Evolutionary conservation across 2,329 filamentous ascomycete species (phyloP).

Genomic region (Aphanocladium album): DNA sequence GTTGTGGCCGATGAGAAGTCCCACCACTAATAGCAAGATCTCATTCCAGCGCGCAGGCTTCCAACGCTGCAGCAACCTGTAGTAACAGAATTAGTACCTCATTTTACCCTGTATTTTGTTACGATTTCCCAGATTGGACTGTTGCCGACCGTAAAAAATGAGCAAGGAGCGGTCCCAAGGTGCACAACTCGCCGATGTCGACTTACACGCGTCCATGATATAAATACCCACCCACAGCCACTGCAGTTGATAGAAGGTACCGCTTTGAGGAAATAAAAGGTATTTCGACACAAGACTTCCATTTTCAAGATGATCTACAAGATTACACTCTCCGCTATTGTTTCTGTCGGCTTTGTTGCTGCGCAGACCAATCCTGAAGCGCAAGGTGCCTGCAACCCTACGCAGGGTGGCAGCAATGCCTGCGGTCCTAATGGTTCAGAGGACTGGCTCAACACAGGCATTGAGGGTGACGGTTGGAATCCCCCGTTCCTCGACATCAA

Average conservation of each 20-base stretch:
- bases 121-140: no score
- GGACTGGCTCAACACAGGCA: constrained; percentile 26
- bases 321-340: neutral
- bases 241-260: no score
- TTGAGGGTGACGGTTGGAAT: constrained; percentile 26
- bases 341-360: neutral
- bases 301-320: neutral
- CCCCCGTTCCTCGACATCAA: constrained; percentile 29
- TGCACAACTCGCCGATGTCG: neutral
- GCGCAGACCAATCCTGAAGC: constrained; percentile 12
- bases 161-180: neutral
- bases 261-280: neutral
- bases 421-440: constrained; percentile 23
- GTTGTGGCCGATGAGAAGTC: neutral
- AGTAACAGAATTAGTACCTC: neutral
- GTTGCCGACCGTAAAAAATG: neutral
- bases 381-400: constrained; percentile 19
- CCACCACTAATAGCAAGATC: neutral
- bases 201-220: neutral
- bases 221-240: neutral
- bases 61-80: neutral
- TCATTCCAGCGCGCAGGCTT: neutral
- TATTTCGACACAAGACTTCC: neutral
- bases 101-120: neutral
- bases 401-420: constrained; percentile 17